Evolutionary conservation across 139 green algal genomes (phyloP).

Genomic region (Picochlorum sp.): DNA sequence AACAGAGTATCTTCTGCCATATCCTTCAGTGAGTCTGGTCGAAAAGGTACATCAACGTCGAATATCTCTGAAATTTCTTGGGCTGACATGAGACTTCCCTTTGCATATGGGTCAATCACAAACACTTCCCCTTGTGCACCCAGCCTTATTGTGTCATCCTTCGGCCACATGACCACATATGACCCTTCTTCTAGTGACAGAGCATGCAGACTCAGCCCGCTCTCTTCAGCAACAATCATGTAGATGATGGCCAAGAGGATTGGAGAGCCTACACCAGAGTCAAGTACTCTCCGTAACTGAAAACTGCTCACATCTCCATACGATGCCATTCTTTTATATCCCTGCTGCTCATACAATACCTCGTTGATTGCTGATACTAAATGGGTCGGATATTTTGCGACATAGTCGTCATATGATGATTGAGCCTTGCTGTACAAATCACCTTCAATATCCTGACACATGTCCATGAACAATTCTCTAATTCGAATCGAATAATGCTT

Average conservation of each 20-base stretch:
- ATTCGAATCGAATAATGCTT: too few species aligned
- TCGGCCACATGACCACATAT: not conserved
- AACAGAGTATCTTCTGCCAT: not conserved
- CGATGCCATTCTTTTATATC: not conserved
- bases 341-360: not conserved
- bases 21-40: not conserved
- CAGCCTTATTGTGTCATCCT: not conserved
- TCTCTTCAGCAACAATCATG: not conserved
- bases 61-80: constrained; percentile 1
- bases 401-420: not conserved
- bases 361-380: not conserved
- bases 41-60: not conserved
- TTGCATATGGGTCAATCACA: constrained; percentile 1
- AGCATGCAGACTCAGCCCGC: not conserved
- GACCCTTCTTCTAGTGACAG: not conserved
- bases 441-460: too few species aligned
- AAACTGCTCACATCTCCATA: not conserved
- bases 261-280: not conserved
- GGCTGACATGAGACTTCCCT: not conserved
- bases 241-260: not conserved
- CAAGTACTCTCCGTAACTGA: not conserved
- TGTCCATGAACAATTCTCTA: too few species aligned
- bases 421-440: too few species aligned
- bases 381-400: not conserved
- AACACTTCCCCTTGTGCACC: not conserved